Base-by-base conservation (phyloP, 805 yeast species). In the Maudiozyma saulgeensis region DNA sequence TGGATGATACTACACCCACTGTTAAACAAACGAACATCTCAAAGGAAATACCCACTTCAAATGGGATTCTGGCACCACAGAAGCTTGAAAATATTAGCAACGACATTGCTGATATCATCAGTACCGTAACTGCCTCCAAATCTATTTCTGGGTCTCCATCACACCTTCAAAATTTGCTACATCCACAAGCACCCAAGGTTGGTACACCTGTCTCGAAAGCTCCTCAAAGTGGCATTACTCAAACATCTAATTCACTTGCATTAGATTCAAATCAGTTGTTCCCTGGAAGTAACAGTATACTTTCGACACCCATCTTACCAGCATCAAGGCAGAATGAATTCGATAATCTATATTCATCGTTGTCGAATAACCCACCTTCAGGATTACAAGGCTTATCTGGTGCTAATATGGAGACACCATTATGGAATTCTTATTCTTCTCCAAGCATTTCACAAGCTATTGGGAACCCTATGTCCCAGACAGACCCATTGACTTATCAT, bases 51-150 rank as follows among this genome's bases (percentile, higher is more conserved):
- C 11, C 5, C 19, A 35, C 8, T 15, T 16, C 38, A 35, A 35
- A 9, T 8, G 8, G 7, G 8, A n/a, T 6, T n/a, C 8, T 16
- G 18, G 38, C 11, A 35, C 18, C 18, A 3, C 16, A 9, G 6
- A 41, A 41, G 19, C 12, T 25, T 25, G 35, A 47, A 6, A 50
- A 43, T 41, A 49, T 61, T 35, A 58, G 56, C 46, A 60, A 61
- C 38, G 66, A 62, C 28, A 55, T 62, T 15, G 51, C 59, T 35
- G 56, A 54, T 26, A 57, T 64, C 56, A 56, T 62, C 3, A 62
- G 57, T 48, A 56, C 64, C 15, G 68, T 58, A 0, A 49, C 61
- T 1, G 55, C 59, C n/a, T 57, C 62, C 12, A 53, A 57, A 42
- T 51, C 64, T 6, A 41, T 49, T 2, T 49, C 60, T 2, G 21